Conservation (phyloP, 2,329 filamentous ascomycete species). For the Paracoccidioides lutzii region DNA sequence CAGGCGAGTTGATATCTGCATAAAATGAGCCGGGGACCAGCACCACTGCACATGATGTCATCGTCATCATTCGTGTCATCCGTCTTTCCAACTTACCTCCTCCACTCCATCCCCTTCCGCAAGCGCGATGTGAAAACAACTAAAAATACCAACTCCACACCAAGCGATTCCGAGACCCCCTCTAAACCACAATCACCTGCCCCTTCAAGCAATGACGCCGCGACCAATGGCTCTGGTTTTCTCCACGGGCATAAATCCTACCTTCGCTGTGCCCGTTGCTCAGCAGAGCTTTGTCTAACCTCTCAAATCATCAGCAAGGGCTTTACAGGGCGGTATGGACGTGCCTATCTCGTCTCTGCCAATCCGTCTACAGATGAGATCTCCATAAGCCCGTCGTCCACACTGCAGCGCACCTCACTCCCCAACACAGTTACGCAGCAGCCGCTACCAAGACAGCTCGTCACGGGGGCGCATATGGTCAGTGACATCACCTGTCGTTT, state of each 20-base stretch:
- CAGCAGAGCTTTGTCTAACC: conserved; percentile 45
- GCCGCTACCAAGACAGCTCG: conserved; percentile 45
- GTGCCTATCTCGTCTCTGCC: conserved; percentile 49
- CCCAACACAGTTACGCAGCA: conserved; percentile 48
- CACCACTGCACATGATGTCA: background rate
- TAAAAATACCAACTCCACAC: background rate
- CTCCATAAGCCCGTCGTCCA: conserved; percentile 18
- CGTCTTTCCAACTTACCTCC: conserved; percentile 40
- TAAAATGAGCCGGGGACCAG: background rate
- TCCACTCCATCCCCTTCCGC: conserved; percentile 38
- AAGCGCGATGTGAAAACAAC: conserved; percentile 15
- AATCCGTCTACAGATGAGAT: conserved; percentile 21
- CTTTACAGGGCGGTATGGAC: conserved; percentile 52
- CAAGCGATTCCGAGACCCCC: background rate
- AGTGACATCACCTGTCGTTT: conserved; percentile 45
- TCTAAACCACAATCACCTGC: background rate
- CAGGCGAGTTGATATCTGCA: background rate
- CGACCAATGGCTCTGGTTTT: conserved; percentile 15
- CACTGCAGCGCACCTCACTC: conserved; percentile 27
- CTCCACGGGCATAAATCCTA: conserved; percentile 39
- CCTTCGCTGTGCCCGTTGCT: conserved; percentile 47
- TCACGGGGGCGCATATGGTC: conserved; percentile 51
- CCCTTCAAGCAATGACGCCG: background rate
- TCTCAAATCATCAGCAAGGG: conserved; percentile 51
- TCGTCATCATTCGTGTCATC: conserved; percentile 11